These are phyloP conservation scores for Colletotrichum paranaense DNA, from an alignment of 2,329 filamentous ascomycete genomes.

Conservation along the genomic window DNA sequence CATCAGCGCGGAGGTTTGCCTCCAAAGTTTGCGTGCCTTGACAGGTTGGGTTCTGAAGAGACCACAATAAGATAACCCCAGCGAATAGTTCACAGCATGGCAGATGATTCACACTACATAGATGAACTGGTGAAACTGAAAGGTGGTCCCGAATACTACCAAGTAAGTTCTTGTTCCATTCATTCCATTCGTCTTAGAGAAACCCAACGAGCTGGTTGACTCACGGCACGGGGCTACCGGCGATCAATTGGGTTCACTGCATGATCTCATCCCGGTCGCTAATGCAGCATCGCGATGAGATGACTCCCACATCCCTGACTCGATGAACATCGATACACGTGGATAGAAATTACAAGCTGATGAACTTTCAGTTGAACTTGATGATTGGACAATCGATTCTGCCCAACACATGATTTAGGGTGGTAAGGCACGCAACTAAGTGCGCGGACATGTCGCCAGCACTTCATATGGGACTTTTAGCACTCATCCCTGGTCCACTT, in stretches of 20 bases:
- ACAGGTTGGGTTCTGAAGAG: not conserved
- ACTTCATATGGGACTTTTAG: no score
- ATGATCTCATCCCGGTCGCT: slow-evolving; percentile 1
- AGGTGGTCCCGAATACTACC: not conserved
- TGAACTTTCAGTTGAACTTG: not conserved
- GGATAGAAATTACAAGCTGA: not conserved
- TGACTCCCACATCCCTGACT: slow-evolving; percentile 2
- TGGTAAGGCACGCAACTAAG: not conserved
- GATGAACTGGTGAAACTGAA: not conserved
- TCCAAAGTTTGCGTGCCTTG: not conserved
- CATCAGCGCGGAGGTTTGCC: not conserved
- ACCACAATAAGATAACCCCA: not conserved
- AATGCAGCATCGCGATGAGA: slow-evolving; percentile 1
- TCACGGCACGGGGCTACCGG: not conserved
- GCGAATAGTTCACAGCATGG: not conserved
- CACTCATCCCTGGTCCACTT: not conserved
- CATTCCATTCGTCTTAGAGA: not conserved
- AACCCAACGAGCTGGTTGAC: not conserved
- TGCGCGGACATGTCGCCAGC: not conserved
- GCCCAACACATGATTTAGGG: not conserved
- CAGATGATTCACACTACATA: not conserved
- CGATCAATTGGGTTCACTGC: slow-evolving; percentile 5
- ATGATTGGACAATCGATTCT: not conserved
- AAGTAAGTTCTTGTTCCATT: not conserved
- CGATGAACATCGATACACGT: no score